Conservation (phyloP, 2,329 filamentous ascomycete species). For the Pseudogymnoascus sp. region DNA sequence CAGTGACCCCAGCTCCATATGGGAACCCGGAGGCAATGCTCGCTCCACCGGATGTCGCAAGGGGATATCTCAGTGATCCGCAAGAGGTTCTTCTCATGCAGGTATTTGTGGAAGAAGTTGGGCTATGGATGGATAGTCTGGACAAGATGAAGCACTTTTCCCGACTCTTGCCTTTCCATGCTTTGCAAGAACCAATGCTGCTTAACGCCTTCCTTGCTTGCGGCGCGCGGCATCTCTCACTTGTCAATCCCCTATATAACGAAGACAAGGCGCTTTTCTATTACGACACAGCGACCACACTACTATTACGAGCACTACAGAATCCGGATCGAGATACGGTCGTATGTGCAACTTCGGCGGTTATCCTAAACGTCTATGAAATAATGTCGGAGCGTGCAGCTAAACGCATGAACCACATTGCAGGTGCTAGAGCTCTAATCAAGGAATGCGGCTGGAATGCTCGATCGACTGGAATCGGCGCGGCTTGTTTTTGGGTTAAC, state of each 20-base stretch:
- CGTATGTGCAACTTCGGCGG: conserved; percentile 79
- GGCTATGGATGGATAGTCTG: conserved; percentile 89
- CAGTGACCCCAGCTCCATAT: conserved; percentile 34
- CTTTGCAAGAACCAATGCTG: conserved; percentile 77
- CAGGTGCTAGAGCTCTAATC: conserved; percentile 75
- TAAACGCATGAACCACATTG: conserved; percentile 83
- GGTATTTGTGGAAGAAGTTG: conserved; percentile 84
- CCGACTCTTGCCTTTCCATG: conserved; percentile 72
- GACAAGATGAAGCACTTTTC: conserved; percentile 83
- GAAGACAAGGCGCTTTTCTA: conserved; percentile 75
- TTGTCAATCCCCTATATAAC: conserved; percentile 59
- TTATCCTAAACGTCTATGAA: conserved; percentile 87
- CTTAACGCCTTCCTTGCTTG: conserved; percentile 85
- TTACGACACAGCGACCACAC: conserved; percentile 77
- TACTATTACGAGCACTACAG: conserved; percentile 68
- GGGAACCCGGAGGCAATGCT: conserved; percentile 25
- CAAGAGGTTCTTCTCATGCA: conserved; percentile 88
- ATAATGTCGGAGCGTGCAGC: conserved; percentile 77
- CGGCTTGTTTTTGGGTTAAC: conserved; percentile 91
- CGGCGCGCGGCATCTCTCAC: conserved; percentile 71
- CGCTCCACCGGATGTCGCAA: conserved; percentile 37
- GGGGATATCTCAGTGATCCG: conserved; percentile 61
- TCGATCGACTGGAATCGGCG: conserved; percentile 67
- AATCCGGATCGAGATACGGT: conserved; percentile 78
- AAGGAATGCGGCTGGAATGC: conserved; percentile 88